phyloP scores from a whole-genome alignment of 2,329 filamentous ascomycete genomes.

The Cladosporium sp. region DNA sequence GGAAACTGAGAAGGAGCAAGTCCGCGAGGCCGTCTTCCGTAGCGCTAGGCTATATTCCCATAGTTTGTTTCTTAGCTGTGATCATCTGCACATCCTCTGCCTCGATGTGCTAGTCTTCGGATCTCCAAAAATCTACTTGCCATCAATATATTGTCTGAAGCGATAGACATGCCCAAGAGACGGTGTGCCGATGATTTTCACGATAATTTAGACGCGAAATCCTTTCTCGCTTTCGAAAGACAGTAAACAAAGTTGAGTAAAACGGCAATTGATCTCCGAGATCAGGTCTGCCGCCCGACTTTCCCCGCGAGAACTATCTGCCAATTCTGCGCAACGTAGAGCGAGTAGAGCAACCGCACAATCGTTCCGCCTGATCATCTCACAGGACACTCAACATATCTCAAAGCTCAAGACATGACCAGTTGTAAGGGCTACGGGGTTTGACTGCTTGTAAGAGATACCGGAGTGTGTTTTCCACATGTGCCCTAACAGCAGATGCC shows the following conservation, averaged over 20 bases:
- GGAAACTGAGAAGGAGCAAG: background rate
- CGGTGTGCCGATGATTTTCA: background rate
- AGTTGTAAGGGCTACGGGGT: background rate
- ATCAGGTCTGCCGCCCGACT: background rate
- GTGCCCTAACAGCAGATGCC: background rate
- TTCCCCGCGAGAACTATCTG: background rate
- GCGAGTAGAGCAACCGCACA: background rate
- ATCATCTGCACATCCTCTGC: too few relatives aligned
- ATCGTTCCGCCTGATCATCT: background rate
- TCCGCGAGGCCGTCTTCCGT: background rate
- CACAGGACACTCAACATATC: background rate
- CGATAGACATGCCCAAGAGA: background rate
- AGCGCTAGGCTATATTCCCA: background rate
- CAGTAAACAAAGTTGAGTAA: background rate
- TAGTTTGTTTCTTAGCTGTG: background rate
- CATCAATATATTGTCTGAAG: background rate
- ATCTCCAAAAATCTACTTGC: background rate
- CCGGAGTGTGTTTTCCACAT: background rate
- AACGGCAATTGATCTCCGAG: background rate
- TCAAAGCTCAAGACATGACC: background rate
- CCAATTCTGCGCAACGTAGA: background rate
- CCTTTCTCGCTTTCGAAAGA: background rate
- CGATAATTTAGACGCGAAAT: background rate
- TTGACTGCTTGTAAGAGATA: background rate
- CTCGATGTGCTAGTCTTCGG: too few relatives aligned